Conservation (phyloP, 495 filamentous ascomycete species). For the Chaetomium cochliodes region DNA sequence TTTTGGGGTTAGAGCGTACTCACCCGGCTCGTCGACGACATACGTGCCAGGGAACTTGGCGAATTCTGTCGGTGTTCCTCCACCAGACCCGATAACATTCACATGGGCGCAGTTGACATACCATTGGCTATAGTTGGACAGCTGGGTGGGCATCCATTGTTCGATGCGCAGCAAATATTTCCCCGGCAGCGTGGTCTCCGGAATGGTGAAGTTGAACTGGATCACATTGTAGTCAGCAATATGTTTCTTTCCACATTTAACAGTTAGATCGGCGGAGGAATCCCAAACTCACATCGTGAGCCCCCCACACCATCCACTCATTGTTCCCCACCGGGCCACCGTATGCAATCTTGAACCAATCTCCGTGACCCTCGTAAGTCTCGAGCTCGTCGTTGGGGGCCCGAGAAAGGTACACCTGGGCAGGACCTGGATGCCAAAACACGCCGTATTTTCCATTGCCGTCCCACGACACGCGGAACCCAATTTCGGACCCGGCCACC, state of each 20-base stretch:
- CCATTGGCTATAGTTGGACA: conserved; percentile 6
- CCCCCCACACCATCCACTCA: neutral
- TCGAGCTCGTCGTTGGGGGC: conserved; percentile 24
- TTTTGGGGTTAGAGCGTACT: neutral
- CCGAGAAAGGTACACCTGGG: conserved; percentile 27
- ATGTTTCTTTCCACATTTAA: neutral
- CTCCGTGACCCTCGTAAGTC: conserved; percentile 29
- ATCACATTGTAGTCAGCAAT: neutral
- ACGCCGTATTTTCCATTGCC: conserved; percentile 16
- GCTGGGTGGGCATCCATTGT: neutral
- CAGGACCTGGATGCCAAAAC: conserved; percentile 25
- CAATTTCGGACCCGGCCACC: conserved; percentile 26
- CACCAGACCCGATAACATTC: conserved; percentile 1
- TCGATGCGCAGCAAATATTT: conserved; percentile 43
- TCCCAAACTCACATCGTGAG: neutral
- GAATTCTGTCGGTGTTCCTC: conserved; percentile 8
- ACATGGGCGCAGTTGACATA: conserved; percentile 14
- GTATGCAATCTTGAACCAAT: conserved; percentile 37
- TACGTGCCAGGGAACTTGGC: conserved; percentile 3
- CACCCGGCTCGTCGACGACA: neutral
- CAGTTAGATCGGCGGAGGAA: neutral
- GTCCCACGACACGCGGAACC: conserved; percentile 23
- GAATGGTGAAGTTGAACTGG: conserved; percentile 42
- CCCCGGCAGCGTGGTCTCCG: conserved; percentile 37
- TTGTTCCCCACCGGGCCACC: conserved; percentile 12